Evolutionary conservation across 768 basidiomycete genomes (phyloP).

Genomic region (Kwoniella mangroviensis): DNA sequence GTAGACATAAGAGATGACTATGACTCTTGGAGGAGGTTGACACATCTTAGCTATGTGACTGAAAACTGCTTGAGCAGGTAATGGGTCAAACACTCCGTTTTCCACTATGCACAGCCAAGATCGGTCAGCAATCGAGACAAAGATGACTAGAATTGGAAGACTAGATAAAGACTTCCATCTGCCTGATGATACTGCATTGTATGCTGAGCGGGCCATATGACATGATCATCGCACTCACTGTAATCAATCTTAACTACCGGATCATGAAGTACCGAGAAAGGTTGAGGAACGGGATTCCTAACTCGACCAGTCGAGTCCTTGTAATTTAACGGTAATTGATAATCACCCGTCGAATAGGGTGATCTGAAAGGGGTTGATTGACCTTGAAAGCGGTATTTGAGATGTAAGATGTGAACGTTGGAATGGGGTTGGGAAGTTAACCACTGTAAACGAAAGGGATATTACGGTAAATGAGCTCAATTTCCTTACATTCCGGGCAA

Average conservation of each 20-base stretch:
- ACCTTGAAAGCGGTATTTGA: slow-evolving; percentile 55
- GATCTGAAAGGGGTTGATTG: slow-evolving; percentile 20
- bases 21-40: slow-evolving; percentile 52
- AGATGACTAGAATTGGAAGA: too few relatives aligned
- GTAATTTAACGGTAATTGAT: slow-evolving; percentile 33
- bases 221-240: slow-evolving; percentile 36
- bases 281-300: slow-evolving; percentile 46
- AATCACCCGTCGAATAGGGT: slow-evolving; percentile 33
- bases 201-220: too few relatives aligned
- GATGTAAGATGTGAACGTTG: slow-evolving; percentile 51
- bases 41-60: slow-evolving; percentile 48
- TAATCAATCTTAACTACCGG: slow-evolving; percentile 55
- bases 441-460: too few relatives aligned
- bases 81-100: slow-evolving; percentile 51
- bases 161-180: too few relatives aligned
- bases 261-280: slow-evolving; percentile 53
- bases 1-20: slow-evolving; percentile 53
- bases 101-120: slow-evolving; percentile 32
- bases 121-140: background rate
- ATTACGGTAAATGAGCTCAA: too few relatives aligned
- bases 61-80: slow-evolving; percentile 53
- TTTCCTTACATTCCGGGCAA: too few relatives aligned
- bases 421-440: slow-evolving; percentile 34
- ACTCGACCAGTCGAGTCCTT: slow-evolving; percentile 24
- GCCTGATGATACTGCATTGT: too few relatives aligned